A percentile compares a stretch with the other conserved stretches of the same genome.
Evolutionary conservation across 768 basidiomycete species (phyloP).

Genomic region (Tylopilus balloui): DNA sequence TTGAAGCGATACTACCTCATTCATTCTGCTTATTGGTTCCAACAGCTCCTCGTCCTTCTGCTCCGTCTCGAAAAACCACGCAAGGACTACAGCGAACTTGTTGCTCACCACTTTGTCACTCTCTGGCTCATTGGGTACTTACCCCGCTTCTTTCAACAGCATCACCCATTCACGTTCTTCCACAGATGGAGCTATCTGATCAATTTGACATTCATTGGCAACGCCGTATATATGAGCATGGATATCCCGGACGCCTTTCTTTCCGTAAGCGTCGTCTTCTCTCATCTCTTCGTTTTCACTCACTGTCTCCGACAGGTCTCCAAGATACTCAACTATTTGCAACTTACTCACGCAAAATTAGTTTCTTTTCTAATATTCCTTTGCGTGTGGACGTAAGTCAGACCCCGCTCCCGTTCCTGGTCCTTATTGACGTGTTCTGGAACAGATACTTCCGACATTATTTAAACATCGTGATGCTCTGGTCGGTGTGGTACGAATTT

Average conservation of each 20-base stretch:
- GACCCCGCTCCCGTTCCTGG: background rate
- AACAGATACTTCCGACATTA: constrained; percentile 90
- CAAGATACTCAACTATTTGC: constrained; percentile 87
- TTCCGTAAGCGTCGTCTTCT: constrained; percentile 49
- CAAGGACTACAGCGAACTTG: constrained; percentile 83
- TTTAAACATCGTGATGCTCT: constrained; percentile 79
- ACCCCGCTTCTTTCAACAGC: background rate
- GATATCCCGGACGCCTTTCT: constrained; percentile 90
- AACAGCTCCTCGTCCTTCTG: constrained; percentile 83
- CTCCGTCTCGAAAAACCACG: constrained; percentile 91
- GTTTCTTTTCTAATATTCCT: constrained; percentile 64
- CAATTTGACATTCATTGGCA: constrained; percentile 84
- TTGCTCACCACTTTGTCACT: constrained; percentile 89
- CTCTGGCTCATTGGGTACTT: constrained; percentile 88
- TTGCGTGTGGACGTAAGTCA: constrained; percentile 73
- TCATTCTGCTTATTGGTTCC: constrained; percentile 91
- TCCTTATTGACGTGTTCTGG: background rate
- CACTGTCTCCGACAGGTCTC: constrained; percentile 48
- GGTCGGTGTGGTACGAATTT: constrained; percentile 81
- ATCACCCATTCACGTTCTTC: background rate
- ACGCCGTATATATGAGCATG: constrained; percentile 94
- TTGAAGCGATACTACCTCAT: constrained; percentile 93
- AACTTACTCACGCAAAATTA: constrained; percentile 57
- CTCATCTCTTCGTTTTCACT: background rate
- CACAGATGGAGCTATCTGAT: constrained; percentile 77